phyloP scores from a whole-genome alignment of 176 grass and related monocot species.

The Pharus latifolius region DNA sequence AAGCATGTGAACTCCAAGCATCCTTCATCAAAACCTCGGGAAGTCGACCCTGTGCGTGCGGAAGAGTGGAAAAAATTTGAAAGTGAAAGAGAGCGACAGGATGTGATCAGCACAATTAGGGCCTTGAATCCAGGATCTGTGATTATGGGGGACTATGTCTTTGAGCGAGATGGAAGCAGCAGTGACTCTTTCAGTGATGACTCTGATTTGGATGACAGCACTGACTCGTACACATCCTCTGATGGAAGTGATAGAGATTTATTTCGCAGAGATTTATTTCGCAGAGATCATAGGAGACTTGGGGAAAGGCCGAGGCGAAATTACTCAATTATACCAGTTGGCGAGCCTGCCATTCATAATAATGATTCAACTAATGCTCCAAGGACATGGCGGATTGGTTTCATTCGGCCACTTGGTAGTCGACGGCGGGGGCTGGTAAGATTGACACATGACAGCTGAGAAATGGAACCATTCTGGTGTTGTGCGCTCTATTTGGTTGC shows the following conservation, averaged over 20 bases:
- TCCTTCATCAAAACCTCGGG: conserved; percentile 38
- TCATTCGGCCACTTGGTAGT: neutral
- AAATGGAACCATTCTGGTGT: neutral
- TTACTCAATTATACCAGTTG: neutral
- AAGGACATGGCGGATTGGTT: neutral
- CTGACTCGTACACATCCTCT: neutral
- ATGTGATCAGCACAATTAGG: conserved; percentile 65
- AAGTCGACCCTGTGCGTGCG: conserved; percentile 46
- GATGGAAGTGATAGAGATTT: neutral
- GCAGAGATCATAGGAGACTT: conserved; percentile 3
- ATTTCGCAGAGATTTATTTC: neutral
- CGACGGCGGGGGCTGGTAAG: neutral
- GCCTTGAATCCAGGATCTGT: conserved; percentile 56
- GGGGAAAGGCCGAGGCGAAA: neutral
- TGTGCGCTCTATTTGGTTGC: neutral
- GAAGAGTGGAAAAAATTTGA: conserved; percentile 61
- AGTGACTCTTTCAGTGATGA: neutral
- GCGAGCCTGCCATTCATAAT: neutral
- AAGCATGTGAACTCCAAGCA: conserved; percentile 55
- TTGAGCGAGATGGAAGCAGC: conserved; percentile 42
- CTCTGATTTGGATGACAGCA: neutral
- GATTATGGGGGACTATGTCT: conserved; percentile 66
- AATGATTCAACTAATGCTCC: neutral
- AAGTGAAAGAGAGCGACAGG: conserved; percentile 58
- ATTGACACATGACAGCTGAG: neutral